phyloP scores from a whole-genome alignment of 257 asterid genomes.

The Schizonepeta tenuifolia region DNA sequence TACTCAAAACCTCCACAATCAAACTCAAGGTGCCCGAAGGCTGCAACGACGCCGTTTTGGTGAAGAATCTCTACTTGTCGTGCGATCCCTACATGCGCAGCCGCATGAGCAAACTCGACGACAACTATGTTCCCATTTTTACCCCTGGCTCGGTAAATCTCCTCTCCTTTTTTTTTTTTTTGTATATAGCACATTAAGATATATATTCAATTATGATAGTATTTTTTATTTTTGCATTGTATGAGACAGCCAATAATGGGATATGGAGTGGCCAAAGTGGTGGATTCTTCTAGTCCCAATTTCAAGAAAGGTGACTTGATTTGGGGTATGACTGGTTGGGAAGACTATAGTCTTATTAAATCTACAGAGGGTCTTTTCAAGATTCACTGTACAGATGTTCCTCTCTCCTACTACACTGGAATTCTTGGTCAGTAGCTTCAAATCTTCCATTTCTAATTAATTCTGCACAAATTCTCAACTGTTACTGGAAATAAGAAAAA shows the following conservation, averaged over 20 bases:
- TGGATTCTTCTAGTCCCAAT: slow-evolving; percentile 57
- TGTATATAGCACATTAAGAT: too few relatives aligned
- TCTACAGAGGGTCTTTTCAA: slow-evolving; percentile 40
- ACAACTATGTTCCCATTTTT: slow-evolving; percentile 23
- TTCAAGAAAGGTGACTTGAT: slow-evolving; percentile 59
- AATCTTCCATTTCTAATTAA: neutral
- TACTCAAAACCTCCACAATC: slow-evolving; percentile 3
- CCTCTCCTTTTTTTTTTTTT: neutral
- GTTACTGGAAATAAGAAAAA: too few relatives aligned
- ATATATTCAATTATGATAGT: neutral
- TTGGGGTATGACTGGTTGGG: slow-evolving; percentile 67
- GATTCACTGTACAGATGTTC: slow-evolving; percentile 36
- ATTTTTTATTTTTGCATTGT: neutral
- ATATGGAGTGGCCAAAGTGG: slow-evolving; percentile 52
- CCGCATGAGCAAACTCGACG: slow-evolving; percentile 35
- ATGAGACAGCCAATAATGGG: slow-evolving; percentile 48
- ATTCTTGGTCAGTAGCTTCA: slow-evolving; percentile 34
- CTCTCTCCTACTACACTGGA: slow-evolving; percentile 43
- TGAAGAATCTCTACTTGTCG: slow-evolving; percentile 39
- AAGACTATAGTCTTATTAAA: slow-evolving; percentile 53
- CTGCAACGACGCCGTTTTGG: slow-evolving; percentile 30
- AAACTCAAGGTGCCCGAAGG: slow-evolving; percentile 29
- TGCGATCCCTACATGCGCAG: slow-evolving; percentile 42
- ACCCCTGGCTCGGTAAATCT: slow-evolving; percentile 35
- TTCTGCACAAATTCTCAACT: too few relatives aligned